Evolutionary conservation across 2,329 filamentous ascomycete genomes (phyloP), one percentile per base, ranked within the genome.

Genomic region (Diaporthe batatas): DNA sequence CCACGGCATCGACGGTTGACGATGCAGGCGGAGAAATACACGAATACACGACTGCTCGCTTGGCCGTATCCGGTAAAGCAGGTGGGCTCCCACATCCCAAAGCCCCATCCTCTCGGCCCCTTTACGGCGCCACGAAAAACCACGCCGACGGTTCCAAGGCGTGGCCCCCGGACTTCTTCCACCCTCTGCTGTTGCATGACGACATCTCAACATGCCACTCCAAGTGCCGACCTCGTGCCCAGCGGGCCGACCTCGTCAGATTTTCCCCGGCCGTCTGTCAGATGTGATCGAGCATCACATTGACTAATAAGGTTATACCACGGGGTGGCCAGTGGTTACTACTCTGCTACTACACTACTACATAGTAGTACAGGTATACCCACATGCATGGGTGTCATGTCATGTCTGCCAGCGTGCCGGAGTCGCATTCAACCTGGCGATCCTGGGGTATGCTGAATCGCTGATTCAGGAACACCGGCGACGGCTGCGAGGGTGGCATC

Each of bases 121-220:
- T 53, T 39, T 67, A 53, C 62, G 62, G 62, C 62, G 62, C 18
- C 62, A 67, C 62, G 62, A 67, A 53, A 65, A 67, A 67, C 62
- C 62, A 53, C 32, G 47, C 62, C 47, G 62, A 39, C 62, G 62
- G 29, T 67, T 67, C 62, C 62, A 67, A 53, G 62, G 62, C 62
- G 29, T 47, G 29, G 51, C 21, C 62, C 62, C 62, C 62, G 62
- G 62, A 53, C 62, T 53, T 67, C 62, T 67, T 67, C 62, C 62
- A 67, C 44, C 62, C 62, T 67, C 62, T 67, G 62, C 62, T 67
- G 62, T 67, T 67, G 62, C 62, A 67, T 67, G 62, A 53, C 62
- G 62, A 67, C 62, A 67, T 67, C 10, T 32, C 29, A 67, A 67
- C 62, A 67, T 67, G 62, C 62, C 62, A 67, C 44, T 51, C 12